Conservation (phyloP, 2,329 filamentous ascomycete species). For the Alternaria consortialis region DNA sequence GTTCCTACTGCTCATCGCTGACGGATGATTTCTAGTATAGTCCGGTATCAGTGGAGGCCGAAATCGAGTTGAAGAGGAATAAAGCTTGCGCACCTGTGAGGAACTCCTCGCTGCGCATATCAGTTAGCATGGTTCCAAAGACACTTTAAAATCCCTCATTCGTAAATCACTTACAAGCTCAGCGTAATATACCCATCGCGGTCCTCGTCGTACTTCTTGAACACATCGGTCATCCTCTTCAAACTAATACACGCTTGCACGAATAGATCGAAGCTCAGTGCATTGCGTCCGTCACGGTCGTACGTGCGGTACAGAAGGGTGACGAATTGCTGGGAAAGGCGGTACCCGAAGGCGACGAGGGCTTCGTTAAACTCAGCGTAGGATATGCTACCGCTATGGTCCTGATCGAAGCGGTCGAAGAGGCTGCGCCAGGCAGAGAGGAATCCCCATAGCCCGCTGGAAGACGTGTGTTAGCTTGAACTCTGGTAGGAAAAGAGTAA, state of each 20-base stretch:
- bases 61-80: conserved; percentile 64
- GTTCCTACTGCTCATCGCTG: conserved; percentile 40
- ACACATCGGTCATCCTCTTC: conserved; percentile 98
- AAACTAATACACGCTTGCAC: conserved; percentile 96
- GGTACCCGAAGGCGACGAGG: conserved; percentile 89
- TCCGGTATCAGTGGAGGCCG: conserved; percentile 60
- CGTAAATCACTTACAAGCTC: conserved; percentile 59
- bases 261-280: conserved; percentile 82
- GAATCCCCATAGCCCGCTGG: conserved; percentile 87
- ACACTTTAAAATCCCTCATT: background rate
- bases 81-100: conserved; percentile 64
- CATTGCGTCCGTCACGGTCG: conserved; percentile 66
- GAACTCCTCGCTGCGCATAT: conserved; percentile 58
- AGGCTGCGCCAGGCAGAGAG: conserved; percentile 91
- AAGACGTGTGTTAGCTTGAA: conserved; percentile 10
- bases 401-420: conserved; percentile 93
- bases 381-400: conserved; percentile 86
- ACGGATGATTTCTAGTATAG: conserved; percentile 58
- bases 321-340: conserved; percentile 84
- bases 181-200: conserved; percentile 81
- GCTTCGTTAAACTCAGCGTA: conserved; percentile 89
- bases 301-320: conserved; percentile 87
- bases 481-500: background rate
- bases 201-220: conserved; percentile 98
- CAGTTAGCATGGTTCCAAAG: conserved; percentile 12